Evolutionary conservation across 306 rosid genomes (phyloP).

Genomic region (Albizia julibrissin): DNA sequence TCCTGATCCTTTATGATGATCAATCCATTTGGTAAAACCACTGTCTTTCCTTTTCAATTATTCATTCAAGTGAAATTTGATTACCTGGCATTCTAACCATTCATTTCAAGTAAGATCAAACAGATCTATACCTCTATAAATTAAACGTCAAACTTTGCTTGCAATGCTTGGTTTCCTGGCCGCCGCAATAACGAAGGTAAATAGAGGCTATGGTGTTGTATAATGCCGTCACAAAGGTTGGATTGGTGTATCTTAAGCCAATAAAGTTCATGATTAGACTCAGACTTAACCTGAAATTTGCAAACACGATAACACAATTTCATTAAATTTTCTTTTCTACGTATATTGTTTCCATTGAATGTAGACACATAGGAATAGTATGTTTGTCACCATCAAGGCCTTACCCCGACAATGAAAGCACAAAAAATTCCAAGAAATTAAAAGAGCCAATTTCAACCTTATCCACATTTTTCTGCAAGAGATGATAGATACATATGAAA

Average conservation of each 20-base stretch:
- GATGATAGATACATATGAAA: not conserved
- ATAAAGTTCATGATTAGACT: slow-evolving; percentile 17
- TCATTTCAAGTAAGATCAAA: not conserved
- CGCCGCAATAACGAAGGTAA: slow-evolving; percentile 55
- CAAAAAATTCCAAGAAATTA: slow-evolving; percentile 47
- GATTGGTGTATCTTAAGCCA: slow-evolving; percentile 51
- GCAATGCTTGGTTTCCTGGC: not conserved
- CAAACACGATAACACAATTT: not conserved
- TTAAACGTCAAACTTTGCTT: not conserved
- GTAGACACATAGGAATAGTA: not conserved
- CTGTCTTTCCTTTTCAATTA: not conserved
- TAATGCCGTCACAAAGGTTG: slow-evolving; percentile 56
- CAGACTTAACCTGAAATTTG: slow-evolving; percentile 44
- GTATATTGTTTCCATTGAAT: not conserved
- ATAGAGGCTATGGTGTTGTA: slow-evolving; percentile 56
- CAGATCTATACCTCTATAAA: not conserved
- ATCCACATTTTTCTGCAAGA: slow-evolving; percentile 52
- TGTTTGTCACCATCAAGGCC: not conserved
- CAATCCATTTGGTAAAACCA: not conserved
- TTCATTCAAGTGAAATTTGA: not conserved
- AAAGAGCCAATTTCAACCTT: slow-evolving; percentile 45
- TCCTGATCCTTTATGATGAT: not conserved
- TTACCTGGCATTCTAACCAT: not conserved
- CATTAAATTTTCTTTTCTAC: too few species aligned
- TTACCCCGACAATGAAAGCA: slow-evolving; percentile 66